These are phyloP conservation scores for Rhizopus arrhizus DNA, from an alignment of 371 early-diverging fungal species.

Conservation along the genomic window DNA sequence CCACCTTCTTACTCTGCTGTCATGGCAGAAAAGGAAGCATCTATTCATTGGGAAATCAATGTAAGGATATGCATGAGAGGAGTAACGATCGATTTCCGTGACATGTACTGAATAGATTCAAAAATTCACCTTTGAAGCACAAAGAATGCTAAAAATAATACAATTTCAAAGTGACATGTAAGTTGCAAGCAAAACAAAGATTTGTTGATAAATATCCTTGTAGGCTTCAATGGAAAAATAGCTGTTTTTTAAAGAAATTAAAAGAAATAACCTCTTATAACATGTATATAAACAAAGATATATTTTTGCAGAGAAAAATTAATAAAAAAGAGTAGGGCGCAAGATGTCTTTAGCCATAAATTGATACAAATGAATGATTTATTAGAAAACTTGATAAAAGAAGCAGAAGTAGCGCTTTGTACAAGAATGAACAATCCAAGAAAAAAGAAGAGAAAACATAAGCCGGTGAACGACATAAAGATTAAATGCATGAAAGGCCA, in stretches of 20 bases:
- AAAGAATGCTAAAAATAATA: neutral
- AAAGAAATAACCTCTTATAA: neutral
- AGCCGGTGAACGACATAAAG: neutral
- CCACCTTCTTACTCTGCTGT: conserved; percentile 29
- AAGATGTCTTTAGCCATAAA: neutral
- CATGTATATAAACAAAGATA: neutral
- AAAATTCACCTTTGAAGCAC: neutral
- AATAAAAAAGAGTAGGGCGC: too few relatives aligned
- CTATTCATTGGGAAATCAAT: neutral
- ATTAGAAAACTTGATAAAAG: conserved; percentile 22
- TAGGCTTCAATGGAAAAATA: neutral
- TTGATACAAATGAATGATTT: conserved; percentile 28
- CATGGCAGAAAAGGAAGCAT: conserved; percentile 18
- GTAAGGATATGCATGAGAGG: neutral
- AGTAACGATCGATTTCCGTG: too few relatives aligned
- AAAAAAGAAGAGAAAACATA: conserved; percentile 19
- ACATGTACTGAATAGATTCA: neutral
- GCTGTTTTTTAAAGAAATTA: neutral
- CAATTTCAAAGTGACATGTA: neutral
- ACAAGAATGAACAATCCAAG: neutral
- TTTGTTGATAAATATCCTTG: too few relatives aligned
- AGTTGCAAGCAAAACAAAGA: neutral
- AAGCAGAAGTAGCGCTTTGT: conserved; percentile 23
- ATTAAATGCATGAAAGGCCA: too few relatives aligned
- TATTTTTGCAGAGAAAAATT: neutral